Percentiles rank a stretch among this genome's conserved stretches.
Evolutionary conservation across 1,284 basidiomycete genomes (phyloP).

Genomic region (Sutorius eximius): DNA sequence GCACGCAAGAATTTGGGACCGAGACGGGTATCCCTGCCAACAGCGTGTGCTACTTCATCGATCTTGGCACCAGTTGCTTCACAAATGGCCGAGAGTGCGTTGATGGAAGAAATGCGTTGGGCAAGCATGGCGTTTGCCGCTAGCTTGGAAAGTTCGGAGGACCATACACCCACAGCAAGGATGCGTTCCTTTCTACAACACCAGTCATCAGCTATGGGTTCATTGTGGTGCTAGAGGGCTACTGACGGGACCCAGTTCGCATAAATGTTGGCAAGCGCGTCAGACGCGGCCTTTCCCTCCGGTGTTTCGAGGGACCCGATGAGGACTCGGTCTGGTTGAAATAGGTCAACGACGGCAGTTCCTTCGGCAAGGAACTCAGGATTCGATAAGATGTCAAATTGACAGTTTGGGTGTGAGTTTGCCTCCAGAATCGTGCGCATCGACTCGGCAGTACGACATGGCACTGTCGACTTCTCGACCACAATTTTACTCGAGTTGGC

Average conservation of each 20-base stretch:
- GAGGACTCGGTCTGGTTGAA: constrained; percentile 91
- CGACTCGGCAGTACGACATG: constrained; percentile 96
- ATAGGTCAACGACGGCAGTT: constrained; percentile 90
- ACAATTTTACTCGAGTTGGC: constrained; percentile 95
- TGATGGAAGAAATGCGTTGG: constrained; percentile 97
- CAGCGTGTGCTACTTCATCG: constrained; percentile 94
- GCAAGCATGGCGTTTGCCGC: constrained; percentile 99
- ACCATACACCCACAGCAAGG: constrained; percentile 97
- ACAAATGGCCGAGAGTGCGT: constrained; percentile 97
- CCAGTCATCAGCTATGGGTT: constrained; percentile 4
- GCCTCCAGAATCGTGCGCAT: constrained; percentile 99
- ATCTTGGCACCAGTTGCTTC: constrained; percentile 99
- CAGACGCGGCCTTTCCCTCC: constrained; percentile 82
- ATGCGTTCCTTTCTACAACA: constrained; percentile 66
- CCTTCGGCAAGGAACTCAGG: constrained; percentile 99
- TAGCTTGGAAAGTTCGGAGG: constrained; percentile 96
- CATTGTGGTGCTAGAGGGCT: not conserved
- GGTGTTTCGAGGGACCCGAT: constrained; percentile 92
- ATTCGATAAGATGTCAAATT: constrained; percentile 98
- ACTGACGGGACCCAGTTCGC: constrained; percentile 93
- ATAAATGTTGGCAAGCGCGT: constrained; percentile 79
- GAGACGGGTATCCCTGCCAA: constrained; percentile 91
- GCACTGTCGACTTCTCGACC: constrained; percentile 99
- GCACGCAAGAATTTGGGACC: constrained; percentile 96
- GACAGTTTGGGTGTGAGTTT: constrained; percentile 89